Percentiles rank a stretch among this genome's conserved stretches.
phyloP scores from a whole-genome alignment of 2,329 filamentous ascomycete genomes.

The Coleophoma eucalyptorum region DNA sequence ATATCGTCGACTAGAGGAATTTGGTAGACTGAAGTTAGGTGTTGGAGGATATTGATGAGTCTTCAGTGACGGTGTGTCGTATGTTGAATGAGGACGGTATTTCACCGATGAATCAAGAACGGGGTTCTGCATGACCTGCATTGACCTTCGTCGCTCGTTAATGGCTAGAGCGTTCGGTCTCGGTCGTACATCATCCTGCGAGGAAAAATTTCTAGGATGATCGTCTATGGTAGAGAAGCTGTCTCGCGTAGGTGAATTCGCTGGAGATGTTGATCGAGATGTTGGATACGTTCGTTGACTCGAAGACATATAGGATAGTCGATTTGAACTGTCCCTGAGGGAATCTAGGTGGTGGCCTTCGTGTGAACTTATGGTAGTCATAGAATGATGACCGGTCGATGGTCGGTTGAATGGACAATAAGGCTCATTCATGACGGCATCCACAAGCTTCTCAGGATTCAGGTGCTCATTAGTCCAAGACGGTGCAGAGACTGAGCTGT shows the following conservation, averaged over 20 bases:
- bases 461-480: slow-evolving; percentile 13
- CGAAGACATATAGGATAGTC: slow-evolving; percentile 57
- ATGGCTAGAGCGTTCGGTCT: slow-evolving; percentile 22
- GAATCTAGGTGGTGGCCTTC: slow-evolving; percentile 56
- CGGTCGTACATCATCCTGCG: slow-evolving; percentile 14
- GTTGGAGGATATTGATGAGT: slow-evolving; percentile 12
- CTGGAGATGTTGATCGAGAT: slow-evolving; percentile 54
- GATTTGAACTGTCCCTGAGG: slow-evolving; percentile 51
- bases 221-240: slow-evolving; percentile 37
- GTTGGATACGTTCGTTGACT: slow-evolving; percentile 57
- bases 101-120: slow-evolving; percentile 12
- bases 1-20: slow-evolving; percentile 19
- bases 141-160: slow-evolving; percentile 24
- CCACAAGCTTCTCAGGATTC: slow-evolving; percentile 10
- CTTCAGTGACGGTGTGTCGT: slow-evolving; percentile 8
- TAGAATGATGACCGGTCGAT: slow-evolving; percentile 47
- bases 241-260: slow-evolving; percentile 50
- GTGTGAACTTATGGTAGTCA: slow-evolving; percentile 53
- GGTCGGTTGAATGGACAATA: slow-evolving; percentile 8
- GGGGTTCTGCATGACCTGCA: slow-evolving; percentile 20
- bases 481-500: slow-evolving; percentile 10
- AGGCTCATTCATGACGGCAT: slow-evolving; percentile 7
- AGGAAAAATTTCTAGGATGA: slow-evolving; percentile 3
- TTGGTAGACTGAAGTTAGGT: slow-evolving; percentile 27
- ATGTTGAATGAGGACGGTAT: slow-evolving; percentile 20